Percentiles rank a stretch among this genome's conserved stretches.
Evolutionary conservation across 345 rosid species (phyloP).

Genomic region (Populus euphratica): DNA sequence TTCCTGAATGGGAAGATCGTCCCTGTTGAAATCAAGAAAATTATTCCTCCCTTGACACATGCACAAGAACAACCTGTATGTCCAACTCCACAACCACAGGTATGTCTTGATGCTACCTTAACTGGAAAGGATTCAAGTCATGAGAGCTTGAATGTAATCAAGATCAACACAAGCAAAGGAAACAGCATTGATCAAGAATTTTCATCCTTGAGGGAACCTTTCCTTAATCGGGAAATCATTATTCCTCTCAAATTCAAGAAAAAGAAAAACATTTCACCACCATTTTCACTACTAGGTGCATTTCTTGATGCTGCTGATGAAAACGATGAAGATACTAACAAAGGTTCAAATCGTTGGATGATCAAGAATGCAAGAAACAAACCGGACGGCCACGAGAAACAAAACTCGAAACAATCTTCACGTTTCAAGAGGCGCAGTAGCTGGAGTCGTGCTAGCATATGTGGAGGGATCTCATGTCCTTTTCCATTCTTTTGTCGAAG

Average conservation of each 20-base stretch:
- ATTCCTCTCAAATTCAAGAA: slow-evolving; percentile 21
- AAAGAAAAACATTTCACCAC: background rate
- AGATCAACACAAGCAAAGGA: background rate
- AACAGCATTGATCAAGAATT: background rate
- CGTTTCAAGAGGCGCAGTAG: slow-evolving; percentile 29
- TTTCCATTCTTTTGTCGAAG: slow-evolving; percentile 32
- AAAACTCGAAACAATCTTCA: slow-evolving; percentile 24
- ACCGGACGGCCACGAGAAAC: slow-evolving; percentile 1
- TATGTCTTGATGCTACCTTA: background rate
- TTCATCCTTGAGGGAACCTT: background rate
- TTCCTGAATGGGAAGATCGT: slow-evolving; percentile 28
- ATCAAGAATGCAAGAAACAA: background rate
- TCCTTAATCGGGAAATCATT: background rate
- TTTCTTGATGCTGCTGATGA: background rate
- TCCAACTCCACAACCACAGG: background rate
- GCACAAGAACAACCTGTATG: background rate
- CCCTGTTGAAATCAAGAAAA: background rate
- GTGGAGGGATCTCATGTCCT: slow-evolving; percentile 10
- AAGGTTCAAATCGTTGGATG: background rate
- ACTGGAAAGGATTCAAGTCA: background rate
- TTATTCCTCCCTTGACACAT: background rate
- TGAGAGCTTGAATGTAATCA: background rate
- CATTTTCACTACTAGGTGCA: background rate
- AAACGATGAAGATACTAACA: background rate
- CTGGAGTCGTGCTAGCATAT: slow-evolving; percentile 4